A percentile compares a stretch with the other conserved stretches of the same genome.
These are phyloP conservation scores for Leucogyrophana mollusca DNA, from an alignment of 768 basidiomycete genomes.

Conservation along the genomic window DNA sequence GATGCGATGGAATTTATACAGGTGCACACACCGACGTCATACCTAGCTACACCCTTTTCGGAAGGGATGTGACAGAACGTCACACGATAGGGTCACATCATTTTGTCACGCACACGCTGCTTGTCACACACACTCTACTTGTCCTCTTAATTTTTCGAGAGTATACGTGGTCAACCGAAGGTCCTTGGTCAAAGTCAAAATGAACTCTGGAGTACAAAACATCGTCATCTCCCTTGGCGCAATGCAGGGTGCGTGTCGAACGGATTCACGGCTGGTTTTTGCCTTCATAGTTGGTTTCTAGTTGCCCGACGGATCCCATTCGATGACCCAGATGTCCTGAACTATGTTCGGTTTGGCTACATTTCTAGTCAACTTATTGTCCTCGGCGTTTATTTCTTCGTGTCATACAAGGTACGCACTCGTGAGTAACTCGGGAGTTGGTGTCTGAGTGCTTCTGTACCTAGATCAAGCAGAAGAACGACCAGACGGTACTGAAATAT, in stretches of 20 bases:
- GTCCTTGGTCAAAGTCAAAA: slow-evolving; percentile 36
- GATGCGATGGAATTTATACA: not conserved
- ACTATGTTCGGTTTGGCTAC: slow-evolving; percentile 84
- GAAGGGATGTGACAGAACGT: slow-evolving; percentile 24
- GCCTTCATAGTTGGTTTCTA: slow-evolving; percentile 28
- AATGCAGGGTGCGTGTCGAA: slow-evolving; percentile 70
- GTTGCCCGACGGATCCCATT: slow-evolving; percentile 92
- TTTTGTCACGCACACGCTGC: slow-evolving; percentile 1
- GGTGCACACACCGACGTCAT: slow-evolving; percentile 1
- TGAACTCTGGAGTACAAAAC: slow-evolving; percentile 79
- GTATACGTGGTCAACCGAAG: slow-evolving; percentile 15
- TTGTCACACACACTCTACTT: not conserved
- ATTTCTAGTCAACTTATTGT: slow-evolving; percentile 69
- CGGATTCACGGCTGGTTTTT: not conserved
- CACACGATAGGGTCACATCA: slow-evolving; percentile 10
- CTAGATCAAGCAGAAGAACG: slow-evolving; percentile 93
- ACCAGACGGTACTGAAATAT: slow-evolving; percentile 95
- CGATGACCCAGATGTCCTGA: slow-evolving; percentile 80
- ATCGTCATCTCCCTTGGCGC: slow-evolving; percentile 88
- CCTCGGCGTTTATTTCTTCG: slow-evolving; percentile 77
- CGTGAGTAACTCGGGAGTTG: not conserved
- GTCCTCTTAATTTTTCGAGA: slow-evolving; percentile 10
- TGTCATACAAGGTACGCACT: slow-evolving; percentile 59
- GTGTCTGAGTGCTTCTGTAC: slow-evolving; percentile 7
- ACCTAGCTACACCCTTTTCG: not conserved